Evolutionary conservation across 192 early-diverging fungal species (phyloP), one percentile per base, ranked within the genome.

Genomic region (Helicostylum pulchrum): DNA sequence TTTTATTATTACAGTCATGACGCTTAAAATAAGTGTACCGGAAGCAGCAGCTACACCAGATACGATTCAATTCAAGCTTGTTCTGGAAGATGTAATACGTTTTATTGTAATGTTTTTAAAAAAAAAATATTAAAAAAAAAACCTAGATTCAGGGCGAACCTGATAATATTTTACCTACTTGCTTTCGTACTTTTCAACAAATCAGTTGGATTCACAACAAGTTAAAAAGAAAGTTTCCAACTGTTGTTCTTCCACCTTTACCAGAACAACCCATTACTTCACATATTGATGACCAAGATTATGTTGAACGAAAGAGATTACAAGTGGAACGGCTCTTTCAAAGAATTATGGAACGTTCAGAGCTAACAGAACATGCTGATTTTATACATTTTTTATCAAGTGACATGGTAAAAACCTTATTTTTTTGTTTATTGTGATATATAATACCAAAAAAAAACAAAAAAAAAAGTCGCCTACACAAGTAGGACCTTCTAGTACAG

Each of bases 61-160:
- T 21, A 78, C 80, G 19, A 82, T 82, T 45, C 78, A 79, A 19
- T 79, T 82, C 65, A 82, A 82, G 68, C 73, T 82, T 49, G 68
- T 79, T 11, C 52, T 82, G 19, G 56, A 64, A 4, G 53, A 65
- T 19, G 77, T 73, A 63, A 62, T 26, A 26, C 26, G 26, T 26
- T 32, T 55, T 45, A 12, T 30, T 21, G 30, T 58, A 53, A 30
- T 26, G 26, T 26, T 26, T n/a, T n/a, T n/a, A n/a, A 26, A 26
- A 26, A 26, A 26, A 26, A 26, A 26, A 26, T 26, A 26, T 26
- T 30, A 66, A 55, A 42, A 42, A 47, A 5, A 12, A 44, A 31
- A 46, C 5, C 45, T 39, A 26, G 44, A 44, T 65, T 42, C 39
- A 48, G 42, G 56, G 8, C 42, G 17, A 45, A 39, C 12, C 32